Evolutionary conservation across 1,139 yeast genomes (phyloP).

Genomic region (Candida neerlandica): DNA sequence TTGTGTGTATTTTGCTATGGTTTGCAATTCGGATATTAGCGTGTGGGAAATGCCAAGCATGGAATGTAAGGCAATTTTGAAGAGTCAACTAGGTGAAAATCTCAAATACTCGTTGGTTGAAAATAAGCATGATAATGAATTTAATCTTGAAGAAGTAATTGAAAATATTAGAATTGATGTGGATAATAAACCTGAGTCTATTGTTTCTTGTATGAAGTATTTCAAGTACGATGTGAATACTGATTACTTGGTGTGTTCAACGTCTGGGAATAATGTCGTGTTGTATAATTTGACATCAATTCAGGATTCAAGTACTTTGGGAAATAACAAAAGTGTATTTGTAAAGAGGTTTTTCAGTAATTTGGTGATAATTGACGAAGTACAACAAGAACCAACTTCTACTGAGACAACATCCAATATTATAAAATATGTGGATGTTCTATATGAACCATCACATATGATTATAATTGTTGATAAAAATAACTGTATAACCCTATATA

Average conservation of each 20-base stretch:
- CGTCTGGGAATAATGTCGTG: conserved; percentile 29
- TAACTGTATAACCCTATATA: conserved; percentile 62
- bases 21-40: conserved; percentile 53
- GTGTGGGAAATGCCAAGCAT: conserved; percentile 77
- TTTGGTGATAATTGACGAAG: conserved; percentile 16
- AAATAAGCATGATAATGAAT: conserved; percentile 6
- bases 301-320: conserved; percentile 27
- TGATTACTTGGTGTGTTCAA: conserved; percentile 26
- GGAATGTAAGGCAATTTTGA: conserved; percentile 61
- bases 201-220: conserved; percentile 1
- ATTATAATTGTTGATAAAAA: conserved; percentile 63
- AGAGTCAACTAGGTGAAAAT: not conserved
- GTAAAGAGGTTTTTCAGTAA: conserved; percentile 7
- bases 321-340: conserved; percentile 18
- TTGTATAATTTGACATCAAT: conserved; percentile 35
- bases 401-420: conserved; percentile 30
- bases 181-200: not conserved
- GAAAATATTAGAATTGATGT: conserved; percentile 6
- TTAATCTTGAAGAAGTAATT: conserved; percentile 11
- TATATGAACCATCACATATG: conserved; percentile 59
- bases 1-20: conserved; percentile 16
- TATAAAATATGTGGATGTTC: conserved; percentile 50
- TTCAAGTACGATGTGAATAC: not conserved
- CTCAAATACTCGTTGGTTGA: conserved; percentile 13
- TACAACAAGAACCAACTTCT: not conserved